Percentiles rank a stretch among this genome's conserved stretches.
phyloP scores from a whole-genome alignment of 208 protist species.

The Acanthamoeba rhysodes region DNA sequence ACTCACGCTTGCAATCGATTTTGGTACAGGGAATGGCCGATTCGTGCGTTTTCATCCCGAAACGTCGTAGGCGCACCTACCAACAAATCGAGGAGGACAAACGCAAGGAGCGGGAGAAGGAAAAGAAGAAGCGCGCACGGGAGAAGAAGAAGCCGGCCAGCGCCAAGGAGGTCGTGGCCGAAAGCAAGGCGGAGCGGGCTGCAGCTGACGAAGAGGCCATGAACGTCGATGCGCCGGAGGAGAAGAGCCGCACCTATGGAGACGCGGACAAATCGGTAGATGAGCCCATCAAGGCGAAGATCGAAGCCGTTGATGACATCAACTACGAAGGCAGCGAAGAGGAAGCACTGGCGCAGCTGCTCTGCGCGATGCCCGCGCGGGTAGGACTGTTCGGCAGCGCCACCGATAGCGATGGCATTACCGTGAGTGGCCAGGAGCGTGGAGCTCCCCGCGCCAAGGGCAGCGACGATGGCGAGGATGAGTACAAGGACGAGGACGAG shows the following conservation, averaged over 20 bases:
- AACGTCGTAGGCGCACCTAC: neutral
- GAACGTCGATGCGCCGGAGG: neutral
- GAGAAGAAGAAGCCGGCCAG: neutral
- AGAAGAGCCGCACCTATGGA: neutral
- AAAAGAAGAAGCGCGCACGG: neutral
- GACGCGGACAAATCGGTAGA: neutral
- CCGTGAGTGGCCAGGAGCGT: neutral
- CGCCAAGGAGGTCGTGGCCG: neutral
- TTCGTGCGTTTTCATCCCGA: neutral
- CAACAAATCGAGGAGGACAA: slow-evolving; percentile 23
- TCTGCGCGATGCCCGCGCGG: neutral
- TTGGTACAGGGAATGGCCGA: neutral
- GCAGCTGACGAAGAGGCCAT: neutral
- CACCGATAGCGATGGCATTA: neutral
- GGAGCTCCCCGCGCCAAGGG: neutral
- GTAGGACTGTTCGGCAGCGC: neutral
- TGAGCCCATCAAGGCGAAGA: neutral
- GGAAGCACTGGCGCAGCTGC: neutral
- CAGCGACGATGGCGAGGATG: neutral
- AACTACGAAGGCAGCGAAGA: neutral
- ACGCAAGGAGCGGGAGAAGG: neutral
- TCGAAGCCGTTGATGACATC: neutral
- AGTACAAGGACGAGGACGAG: slow-evolving; percentile 21
- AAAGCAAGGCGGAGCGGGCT: neutral
- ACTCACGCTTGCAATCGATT: neutral